Conservation (phyloP, 2,329 filamentous ascomycete species). For the Exophiala sp. region DNA sequence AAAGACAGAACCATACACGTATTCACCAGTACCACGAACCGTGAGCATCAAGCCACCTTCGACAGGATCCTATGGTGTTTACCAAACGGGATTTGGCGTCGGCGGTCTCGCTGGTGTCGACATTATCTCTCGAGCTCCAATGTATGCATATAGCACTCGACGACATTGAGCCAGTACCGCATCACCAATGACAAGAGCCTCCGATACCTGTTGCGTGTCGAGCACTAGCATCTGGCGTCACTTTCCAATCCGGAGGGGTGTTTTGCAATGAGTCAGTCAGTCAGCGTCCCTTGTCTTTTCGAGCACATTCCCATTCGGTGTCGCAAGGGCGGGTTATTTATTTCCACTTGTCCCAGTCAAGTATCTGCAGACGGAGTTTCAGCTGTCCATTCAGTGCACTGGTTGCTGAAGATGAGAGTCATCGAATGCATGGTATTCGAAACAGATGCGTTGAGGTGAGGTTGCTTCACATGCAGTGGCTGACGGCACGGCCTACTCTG, state of each 20-base stretch:
- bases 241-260: no score
- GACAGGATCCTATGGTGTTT: constrained; percentile 9
- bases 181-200: neutral
- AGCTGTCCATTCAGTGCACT: neutral
- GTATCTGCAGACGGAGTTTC: neutral
- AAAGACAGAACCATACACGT: constrained; percentile 22
- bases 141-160: constrained; percentile 10
- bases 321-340: neutral
- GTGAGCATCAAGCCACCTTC: constrained; percentile 15
- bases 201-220: neutral
- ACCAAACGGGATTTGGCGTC: constrained; percentile 18
- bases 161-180: constrained; percentile 11
- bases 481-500: no score
- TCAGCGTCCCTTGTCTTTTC: neutral
- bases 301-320: neutral
- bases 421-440: neutral
- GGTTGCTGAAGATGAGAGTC: no score
- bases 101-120: constrained; percentile 12
- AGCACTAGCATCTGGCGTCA: no score
- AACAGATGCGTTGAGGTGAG: neutral
- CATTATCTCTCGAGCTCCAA: constrained; percentile 19
- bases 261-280: neutral
- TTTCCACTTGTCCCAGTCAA: constrained; percentile 19
- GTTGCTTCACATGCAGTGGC: no score
- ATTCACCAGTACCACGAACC: constrained; percentile 14